Conservation (phyloP, 225 moss, liverwort and hornwort species). For the Marchantia paleacea region DNA sequence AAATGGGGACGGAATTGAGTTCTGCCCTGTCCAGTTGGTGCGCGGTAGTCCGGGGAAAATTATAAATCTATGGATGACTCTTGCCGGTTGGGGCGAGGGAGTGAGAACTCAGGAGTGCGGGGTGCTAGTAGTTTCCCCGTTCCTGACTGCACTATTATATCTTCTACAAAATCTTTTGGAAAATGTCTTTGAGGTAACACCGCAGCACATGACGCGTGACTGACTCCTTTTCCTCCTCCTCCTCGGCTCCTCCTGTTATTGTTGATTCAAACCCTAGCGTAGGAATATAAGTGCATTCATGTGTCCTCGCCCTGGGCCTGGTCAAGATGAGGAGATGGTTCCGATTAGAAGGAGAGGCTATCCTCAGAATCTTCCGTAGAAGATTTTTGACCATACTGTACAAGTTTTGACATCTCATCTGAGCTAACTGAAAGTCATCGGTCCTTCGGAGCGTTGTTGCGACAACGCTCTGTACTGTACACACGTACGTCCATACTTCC, state of each 20-base stretch:
- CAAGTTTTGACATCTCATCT: not conserved
- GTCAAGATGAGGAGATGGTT: not conserved
- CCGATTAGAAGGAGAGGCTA: not conserved
- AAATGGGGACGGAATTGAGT: not conserved
- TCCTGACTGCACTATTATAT: not conserved
- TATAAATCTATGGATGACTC: not conserved
- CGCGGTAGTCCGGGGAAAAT: not conserved
- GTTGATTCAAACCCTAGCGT: not conserved
- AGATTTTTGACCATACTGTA: not conserved
- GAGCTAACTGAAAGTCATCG: not conserved
- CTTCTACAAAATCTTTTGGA: not conserved
- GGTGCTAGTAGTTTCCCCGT: not conserved
- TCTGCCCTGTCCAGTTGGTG: not conserved
- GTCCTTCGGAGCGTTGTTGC: not conserved
- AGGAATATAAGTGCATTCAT: not conserved
- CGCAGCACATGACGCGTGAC: not conserved
- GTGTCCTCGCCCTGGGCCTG: not conserved
- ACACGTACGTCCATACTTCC: not conserved
- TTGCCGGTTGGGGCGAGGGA: not conserved
- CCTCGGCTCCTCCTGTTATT: not conserved
- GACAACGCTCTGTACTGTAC: not conserved
- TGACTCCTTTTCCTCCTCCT: not conserved
- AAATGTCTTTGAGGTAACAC: not conserved
- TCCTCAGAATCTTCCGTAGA: not conserved
- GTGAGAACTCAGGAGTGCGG: no score